Evolutionary conservation across 1,284 basidiomycete genomes (phyloP), one percentile per base, ranked within the genome.

Genomic region (Apiotrichum akiyoshidainum): DNA sequence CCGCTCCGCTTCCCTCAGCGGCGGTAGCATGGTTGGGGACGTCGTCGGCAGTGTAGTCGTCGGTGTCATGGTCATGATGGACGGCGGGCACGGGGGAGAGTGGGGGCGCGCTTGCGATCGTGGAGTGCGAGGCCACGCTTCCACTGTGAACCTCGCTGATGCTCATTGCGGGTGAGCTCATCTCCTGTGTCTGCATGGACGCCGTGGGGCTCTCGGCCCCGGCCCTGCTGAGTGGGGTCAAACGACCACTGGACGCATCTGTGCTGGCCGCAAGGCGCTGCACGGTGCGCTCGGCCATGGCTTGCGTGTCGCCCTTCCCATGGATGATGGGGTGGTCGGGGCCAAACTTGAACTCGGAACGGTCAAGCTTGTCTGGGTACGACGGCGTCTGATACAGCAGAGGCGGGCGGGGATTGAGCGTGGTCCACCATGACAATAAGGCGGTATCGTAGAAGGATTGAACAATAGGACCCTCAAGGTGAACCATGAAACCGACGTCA

Each of bases 381-480:
- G 26, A 19, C 6, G 71, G 54, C 21, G 65, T 72, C 0, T 56
- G 46, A 45, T 56, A 54, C 11, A 81, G 66, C 48, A 79, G 78
- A 16, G 87, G 87, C 12, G 87, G 72, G 5, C 83, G 78, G 10
- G 87, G 86, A 31, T 81, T 68, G 64, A 88, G 76, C 19, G 72
- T 71, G 40, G 81, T 80, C 55, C 78, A 81, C 85, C 85, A 88
- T 19, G 82, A 82, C 58, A 87, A 77, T 41, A 89, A 80, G 4
- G 85, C 84, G 73, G 84, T 84, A 69, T 89, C 87, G 73, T 88
- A 89, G 58, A 89, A 79, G 2, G 83, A 80, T 60, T 87, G 82
- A 52, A 87, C 86, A 63, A 87, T 83, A 8, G 84, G 83, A 0
- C 86, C 86, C 67, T 87, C 86, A 40, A 84, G 75, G 60, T 85